Percentiles rank a stretch among this genome's conserved stretches.
These are phyloP conservation scores for Verruconis gallopava DNA, from an alignment of 2,329 filamentous ascomycete genomes.

Conservation along the genomic window DNA sequence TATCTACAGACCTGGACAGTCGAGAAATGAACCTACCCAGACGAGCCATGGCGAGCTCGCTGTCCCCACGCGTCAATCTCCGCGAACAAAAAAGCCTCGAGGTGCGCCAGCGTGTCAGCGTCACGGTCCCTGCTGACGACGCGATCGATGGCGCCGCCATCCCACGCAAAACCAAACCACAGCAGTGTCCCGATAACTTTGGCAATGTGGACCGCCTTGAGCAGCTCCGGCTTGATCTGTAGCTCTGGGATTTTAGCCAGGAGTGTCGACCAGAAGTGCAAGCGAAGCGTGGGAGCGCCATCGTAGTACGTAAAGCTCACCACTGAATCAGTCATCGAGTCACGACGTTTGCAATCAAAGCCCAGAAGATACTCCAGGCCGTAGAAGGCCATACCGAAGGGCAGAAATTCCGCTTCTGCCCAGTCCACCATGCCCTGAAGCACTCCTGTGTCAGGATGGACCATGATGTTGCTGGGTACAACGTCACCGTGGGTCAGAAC, in stretches of 20 bases:
- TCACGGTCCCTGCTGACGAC: constrained; percentile 42
- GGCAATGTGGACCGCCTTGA: constrained; percentile 26
- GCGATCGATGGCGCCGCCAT: constrained; percentile 45
- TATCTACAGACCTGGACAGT: no score
- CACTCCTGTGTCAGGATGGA: constrained; percentile 30
- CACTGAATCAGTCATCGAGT: neutral
- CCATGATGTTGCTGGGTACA: constrained; percentile 44
- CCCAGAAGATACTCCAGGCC: constrained; percentile 49
- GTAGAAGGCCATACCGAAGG: constrained; percentile 47
- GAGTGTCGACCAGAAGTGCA: constrained; percentile 38
- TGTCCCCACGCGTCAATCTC: neutral
- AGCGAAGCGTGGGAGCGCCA: constrained; percentile 31
- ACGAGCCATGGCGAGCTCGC: no score
- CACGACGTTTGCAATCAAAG: constrained; percentile 16
- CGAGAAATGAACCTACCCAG: no score
- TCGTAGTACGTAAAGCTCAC: constrained; percentile 28
- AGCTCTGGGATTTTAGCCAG: constrained; percentile 24
- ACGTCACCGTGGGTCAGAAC: constrained; percentile 50
- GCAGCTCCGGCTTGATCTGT: constrained; percentile 12
- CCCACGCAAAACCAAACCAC: constrained; percentile 52
- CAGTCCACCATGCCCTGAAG: constrained; percentile 48
- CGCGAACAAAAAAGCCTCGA: constrained; percentile 30
- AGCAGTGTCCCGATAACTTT: constrained; percentile 44
- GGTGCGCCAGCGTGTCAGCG: constrained; percentile 38
- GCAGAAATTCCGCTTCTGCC: constrained; percentile 49